Base-by-base conservation (phyloP, 2,329 filamentous ascomycete species). In the Coniochaeta sp. region DNA sequence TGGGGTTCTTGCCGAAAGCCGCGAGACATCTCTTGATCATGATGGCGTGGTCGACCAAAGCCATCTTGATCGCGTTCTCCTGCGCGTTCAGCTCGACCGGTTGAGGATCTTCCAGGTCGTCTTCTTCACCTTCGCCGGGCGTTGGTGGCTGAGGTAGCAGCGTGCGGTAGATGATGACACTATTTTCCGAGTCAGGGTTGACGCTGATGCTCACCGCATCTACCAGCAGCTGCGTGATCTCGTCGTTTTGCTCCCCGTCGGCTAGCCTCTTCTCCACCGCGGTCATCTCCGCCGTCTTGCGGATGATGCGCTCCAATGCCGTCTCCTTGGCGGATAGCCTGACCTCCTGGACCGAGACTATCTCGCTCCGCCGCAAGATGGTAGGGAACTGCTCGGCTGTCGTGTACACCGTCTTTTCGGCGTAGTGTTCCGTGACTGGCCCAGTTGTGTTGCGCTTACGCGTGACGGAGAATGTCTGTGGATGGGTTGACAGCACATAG, bases 351-450 rank as follows among this genome's bases (percentile, higher is more conserved):
- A 80, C 76, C 6, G 81, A 74, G 13, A 95, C 71, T 54, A 97
- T 87, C 69, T 96, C 91, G 60, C 89, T 95, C 51, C 91, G 82
- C 27, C 90, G 82, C 24, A 96, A 73, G 48, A 97, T 95, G 1
- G 91, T 96, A 1, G 92, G 94, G 71, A 97, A 97, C 1, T 85
- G 71, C 61, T 96, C 91, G 0, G 85, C 85, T 0, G 91, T 92
- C 0, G 83, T 87, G 65, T 90, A 96, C 1, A 96, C 70, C 0
- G 84, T 78, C 74, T 96, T 97, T 65, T 96, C 88, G 0, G 90
- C 84, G 56, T 78, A 87, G 60, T 94, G 88, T 51, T 89, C 85
- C 20, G 81, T 75, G 3, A 87, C 83, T 1, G 83, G 79, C 10
- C 88, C 85, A 10, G 75, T 78, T 2, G 86, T 87, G 58, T 82